Evolutionary conservation across 2,329 filamentous ascomycete species (phyloP).

Genomic region (Neoascochyta sp.): DNA sequence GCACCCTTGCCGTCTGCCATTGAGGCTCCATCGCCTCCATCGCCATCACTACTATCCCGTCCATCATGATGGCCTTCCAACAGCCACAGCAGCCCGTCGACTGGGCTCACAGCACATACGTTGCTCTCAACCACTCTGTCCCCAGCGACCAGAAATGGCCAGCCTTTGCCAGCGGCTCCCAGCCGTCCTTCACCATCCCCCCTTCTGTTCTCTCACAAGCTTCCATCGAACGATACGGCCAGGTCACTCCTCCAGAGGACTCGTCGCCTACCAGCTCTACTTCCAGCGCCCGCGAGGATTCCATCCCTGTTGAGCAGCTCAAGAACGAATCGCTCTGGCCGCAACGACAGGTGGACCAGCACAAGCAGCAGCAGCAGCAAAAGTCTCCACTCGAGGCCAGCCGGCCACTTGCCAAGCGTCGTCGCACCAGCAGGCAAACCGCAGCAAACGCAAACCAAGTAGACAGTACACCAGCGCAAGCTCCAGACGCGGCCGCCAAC

Average conservation of each 20-base stretch:
- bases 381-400: constrained; percentile 7
- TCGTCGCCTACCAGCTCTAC: constrained; percentile 23
- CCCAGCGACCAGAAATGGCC: constrained; percentile 21
- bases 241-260: constrained; percentile 38
- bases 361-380: constrained; percentile 5
- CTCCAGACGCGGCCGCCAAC: constrained; percentile 12
- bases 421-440: constrained; percentile 21
- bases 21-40: too few relatives aligned
- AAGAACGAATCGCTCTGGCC: constrained; percentile 28
- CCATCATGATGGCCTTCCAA: constrained; percentile 20
- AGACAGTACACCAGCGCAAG: constrained; percentile 4
- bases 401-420: constrained; percentile 21
- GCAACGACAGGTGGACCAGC: constrained; percentile 5
- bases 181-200: constrained; percentile 23
- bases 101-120: constrained; percentile 29
- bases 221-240: constrained; percentile 32
- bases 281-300: constrained; percentile 13
- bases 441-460: constrained; percentile 8
- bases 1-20: too few relatives aligned
- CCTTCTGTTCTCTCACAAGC: constrained; percentile 27
- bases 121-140: constrained; percentile 20
- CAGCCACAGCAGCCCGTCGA: constrained; percentile 16
- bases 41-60: too few relatives aligned
- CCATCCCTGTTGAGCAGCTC: constrained; percentile 30
- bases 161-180: constrained; percentile 10